phyloP scores from a whole-genome alignment of 2,329 filamentous ascomycete species.

The Diplodia mutila region DNA sequence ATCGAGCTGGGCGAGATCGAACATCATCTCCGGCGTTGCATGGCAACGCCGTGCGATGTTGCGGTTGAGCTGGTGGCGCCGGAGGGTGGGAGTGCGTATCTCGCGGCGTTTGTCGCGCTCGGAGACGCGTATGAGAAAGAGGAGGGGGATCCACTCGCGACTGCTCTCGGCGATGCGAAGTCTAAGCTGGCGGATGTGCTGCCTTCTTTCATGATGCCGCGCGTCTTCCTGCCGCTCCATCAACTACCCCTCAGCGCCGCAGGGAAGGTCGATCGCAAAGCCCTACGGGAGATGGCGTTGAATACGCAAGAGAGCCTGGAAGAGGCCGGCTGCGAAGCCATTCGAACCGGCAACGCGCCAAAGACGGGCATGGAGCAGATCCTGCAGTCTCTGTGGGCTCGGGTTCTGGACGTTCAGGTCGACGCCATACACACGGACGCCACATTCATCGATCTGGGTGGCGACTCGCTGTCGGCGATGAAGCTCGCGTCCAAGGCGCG shows the following conservation, averaged over 20 bases:
- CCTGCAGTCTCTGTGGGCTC: conserved; percentile 32
- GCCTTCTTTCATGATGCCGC: conserved; percentile 47
- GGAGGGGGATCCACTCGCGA: no score
- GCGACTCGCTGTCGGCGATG: conserved; percentile 38
- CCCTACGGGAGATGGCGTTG: neutral
- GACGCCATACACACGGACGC: conserved; percentile 39
- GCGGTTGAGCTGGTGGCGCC: conserved; percentile 29
- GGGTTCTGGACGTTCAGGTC: conserved; percentile 24
- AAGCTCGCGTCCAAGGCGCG: conserved; percentile 44
- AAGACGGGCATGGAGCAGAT: conserved; percentile 39
- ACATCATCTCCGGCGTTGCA: conserved; percentile 35
- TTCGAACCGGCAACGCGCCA: conserved; percentile 28
- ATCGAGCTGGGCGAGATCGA: conserved; percentile 13
- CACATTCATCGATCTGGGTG: conserved; percentile 46
- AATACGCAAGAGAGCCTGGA: no score
- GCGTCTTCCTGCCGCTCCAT: conserved; percentile 42
- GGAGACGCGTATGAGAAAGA: neutral
- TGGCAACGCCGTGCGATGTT: conserved; percentile 27
- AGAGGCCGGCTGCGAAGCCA: neutral
- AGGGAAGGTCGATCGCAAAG: conserved; percentile 40
- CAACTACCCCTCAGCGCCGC: conserved; percentile 42
- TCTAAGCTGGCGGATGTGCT: conserved; percentile 29
- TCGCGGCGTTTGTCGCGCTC: neutral
- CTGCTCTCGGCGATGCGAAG: neutral
- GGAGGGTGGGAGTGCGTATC: conserved; percentile 38